Evolutionary conservation across 441 rosid genomes (phyloP).

Genomic region (Gossypium gossypioides): DNA sequence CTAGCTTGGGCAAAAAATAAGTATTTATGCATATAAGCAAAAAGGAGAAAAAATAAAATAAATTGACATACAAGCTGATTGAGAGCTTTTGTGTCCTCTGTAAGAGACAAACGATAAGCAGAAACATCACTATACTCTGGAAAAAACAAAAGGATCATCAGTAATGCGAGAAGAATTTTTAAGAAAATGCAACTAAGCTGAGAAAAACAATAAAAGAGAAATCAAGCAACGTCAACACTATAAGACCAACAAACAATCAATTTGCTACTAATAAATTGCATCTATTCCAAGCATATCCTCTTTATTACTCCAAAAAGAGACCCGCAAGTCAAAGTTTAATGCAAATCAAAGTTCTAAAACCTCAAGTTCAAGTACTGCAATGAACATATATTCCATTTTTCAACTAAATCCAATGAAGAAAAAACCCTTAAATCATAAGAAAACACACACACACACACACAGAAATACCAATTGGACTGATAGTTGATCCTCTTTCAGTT

Average conservation of each 20-base stretch:
- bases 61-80: constrained; percentile 69
- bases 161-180: background rate
- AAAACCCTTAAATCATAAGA: background rate
- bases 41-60: background rate
- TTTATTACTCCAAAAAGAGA: background rate
- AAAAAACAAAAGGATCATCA: constrained; percentile 14
- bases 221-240: background rate
- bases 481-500: constrained; percentile 74
- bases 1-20: background rate
- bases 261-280: background rate
- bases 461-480: constrained; percentile 67
- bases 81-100: constrained; percentile 97
- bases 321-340: background rate
- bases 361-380: background rate
- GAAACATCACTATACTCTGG: constrained; percentile 89
- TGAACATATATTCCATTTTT: background rate
- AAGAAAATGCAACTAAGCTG: background rate
- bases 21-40: background rate
- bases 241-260: background rate
- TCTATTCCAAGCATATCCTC: background rate
- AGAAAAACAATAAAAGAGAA: background rate
- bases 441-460: background rate
- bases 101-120: constrained; percentile 80
- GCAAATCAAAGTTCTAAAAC: background rate
- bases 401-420: background rate